Evolutionary conservation across 352 stramenopile genomes (phyloP), one percentile per base, ranked within the genome.

Genomic region (Pythium vanterpoolii): DNA sequence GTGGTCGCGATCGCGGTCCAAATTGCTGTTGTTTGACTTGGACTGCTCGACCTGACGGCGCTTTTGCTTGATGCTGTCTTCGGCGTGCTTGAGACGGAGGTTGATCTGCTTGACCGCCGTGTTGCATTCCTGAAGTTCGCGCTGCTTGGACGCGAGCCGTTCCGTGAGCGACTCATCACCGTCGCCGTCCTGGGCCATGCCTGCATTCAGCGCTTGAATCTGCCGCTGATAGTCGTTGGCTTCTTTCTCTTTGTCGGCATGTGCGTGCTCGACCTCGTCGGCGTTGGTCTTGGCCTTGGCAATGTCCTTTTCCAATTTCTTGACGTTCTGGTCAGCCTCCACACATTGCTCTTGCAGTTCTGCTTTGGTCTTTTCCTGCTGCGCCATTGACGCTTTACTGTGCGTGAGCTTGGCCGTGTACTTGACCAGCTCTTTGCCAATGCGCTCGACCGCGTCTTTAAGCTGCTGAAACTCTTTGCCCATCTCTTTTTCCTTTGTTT

Each of bases 41-140:
- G 82, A 88, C 44, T 91, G 71, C 31, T 89, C 69, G 19, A 93
- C 74, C 24, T 90, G 72, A 11, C 52, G 69, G n/a, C 77, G 78
- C 66, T 93, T 93, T 38, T 87, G 69, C 53, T 85, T 81, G 44
- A 93, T 84, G 27, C 66, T 90, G 54, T 97, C 95, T 40, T 86
- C 81, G 57, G 97, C 76, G 66, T 98, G 94, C 55, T 96, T 93
- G 36, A 98, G 84, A 62, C 97, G 97, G 68, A 98, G 86, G 45
- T 96, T 87, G 26, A 95, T 90, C 69, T 98, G 92, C 62, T 97
- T 90, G 21, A 91, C 74, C 1, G 77, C 71, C 21, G 86, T 94
- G 56, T 75, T 86, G 18, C 68, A 86, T 60, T 90, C 82, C 52
- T 95, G 86, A 3, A 95, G 57, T 49, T 93, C 84, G 9, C 81